phyloP scores from a whole-genome alignment of 768 basidiomycete species.

The Pisolithus sp. region DNA sequence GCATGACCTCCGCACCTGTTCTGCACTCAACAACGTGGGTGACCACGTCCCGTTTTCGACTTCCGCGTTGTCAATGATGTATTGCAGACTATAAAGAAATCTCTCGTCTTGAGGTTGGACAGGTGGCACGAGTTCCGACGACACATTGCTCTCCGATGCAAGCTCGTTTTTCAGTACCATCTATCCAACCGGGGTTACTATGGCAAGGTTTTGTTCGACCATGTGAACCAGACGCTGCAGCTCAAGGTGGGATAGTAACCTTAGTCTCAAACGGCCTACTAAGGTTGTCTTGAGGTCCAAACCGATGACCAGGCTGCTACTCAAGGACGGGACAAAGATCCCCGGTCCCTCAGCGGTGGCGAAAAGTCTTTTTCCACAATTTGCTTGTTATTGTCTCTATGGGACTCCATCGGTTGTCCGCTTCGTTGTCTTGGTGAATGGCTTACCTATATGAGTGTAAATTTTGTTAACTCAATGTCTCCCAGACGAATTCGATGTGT shows the following conservation, averaged over 20 bases:
- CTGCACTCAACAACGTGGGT: constrained; percentile 57
- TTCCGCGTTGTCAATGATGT: constrained; percentile 1
- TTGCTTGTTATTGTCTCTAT: constrained; percentile 86
- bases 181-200: constrained; percentile 83
- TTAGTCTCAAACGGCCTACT: not conserved
- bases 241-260: constrained; percentile 44
- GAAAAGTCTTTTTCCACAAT: constrained; percentile 98
- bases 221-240: constrained; percentile 52
- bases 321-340: constrained; percentile 73
- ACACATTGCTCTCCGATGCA: constrained; percentile 84
- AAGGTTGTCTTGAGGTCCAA: constrained; percentile 47
- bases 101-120: constrained; percentile 56
- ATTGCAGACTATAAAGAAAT: constrained; percentile 56
- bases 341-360: constrained; percentile 82
- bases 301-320: constrained; percentile 73
- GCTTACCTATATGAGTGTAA: not conserved
- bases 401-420: constrained; percentile 94
- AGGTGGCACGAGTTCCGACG: constrained; percentile 87
- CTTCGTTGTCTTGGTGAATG: constrained; percentile 78
- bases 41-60: not conserved
- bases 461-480: constrained; percentile 1
- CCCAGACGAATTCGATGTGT: constrained; percentile 94
- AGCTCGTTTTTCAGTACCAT: constrained; percentile 74
- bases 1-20: constrained; percentile 57
- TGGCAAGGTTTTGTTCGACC: constrained; percentile 86